Evolutionary conservation across 106 monocot species (phyloP), one percentile per base, ranked within the genome.

Genomic region (Dioscorea dumetorum): DNA sequence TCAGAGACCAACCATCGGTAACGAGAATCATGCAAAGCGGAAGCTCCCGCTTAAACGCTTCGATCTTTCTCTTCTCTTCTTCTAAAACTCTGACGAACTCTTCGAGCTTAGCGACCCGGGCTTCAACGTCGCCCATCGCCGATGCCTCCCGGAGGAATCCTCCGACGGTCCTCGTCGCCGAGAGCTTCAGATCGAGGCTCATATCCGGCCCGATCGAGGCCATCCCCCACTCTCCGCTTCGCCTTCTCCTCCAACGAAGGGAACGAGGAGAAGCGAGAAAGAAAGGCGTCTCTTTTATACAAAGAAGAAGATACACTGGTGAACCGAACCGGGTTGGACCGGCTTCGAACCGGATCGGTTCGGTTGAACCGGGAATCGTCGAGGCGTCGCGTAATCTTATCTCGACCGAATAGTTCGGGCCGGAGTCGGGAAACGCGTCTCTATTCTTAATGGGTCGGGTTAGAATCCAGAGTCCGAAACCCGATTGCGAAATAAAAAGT

Each of bases 31-130:
- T 68, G 72, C 80, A 87, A 61, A 90, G 67, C 23, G 90, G 90
- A 24, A 94, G 87, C 80, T 94, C 94, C 32, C 90, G 79, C 49
- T 83, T 83, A 74, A 94, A 94, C 35, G 80, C 80, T 16, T 94
- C 82, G 69, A 94, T 90, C 80, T 90, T 94, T 14, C 35, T 31
- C 64, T 72, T 72, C 81, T 94, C 94, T 67, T 85, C 90, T 35
- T 87, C 85, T 21, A 94, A 70, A 7, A 49, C 32, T 54, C 54
- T 16, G 12, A 90, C 60, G 56, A 64, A 72, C 35, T 80, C 78
- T 54, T 84, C 80, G 41, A 94, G 59, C 66, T 51, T 80, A 16
- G 67, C 48, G 18, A 53, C 57, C 60, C 57, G 62, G 16, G 16
- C 70, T 19, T 34, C 53, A 18, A 22, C 70, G 12, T 57, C 58